Conservation (phyloP, 805 yeast species). For the Myxozyma mucilagina region DNA sequence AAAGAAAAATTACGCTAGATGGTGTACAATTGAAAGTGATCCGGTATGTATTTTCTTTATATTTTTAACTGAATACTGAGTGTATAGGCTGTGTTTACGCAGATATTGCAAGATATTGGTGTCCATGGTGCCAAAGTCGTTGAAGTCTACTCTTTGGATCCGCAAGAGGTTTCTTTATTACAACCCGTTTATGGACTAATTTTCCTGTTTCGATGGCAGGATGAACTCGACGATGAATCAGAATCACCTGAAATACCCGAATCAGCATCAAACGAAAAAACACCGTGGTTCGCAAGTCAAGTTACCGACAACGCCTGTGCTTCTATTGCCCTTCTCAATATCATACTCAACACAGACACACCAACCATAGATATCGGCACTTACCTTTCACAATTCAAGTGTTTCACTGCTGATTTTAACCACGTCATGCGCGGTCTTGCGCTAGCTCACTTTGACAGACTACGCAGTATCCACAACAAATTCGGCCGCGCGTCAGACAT, state of each 20-base stretch:
- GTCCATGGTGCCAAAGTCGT: slow-evolving; percentile 17
- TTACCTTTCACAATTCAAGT: slow-evolving; percentile 6
- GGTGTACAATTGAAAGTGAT: slow-evolving; percentile 29
- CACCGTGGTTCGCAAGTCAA: slow-evolving; percentile 29
- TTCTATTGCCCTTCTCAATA: slow-evolving; percentile 24
- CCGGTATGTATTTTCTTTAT: slow-evolving; percentile 12
- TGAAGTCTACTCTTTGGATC: slow-evolving; percentile 24
- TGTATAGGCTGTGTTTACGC: slow-evolving; percentile 14
- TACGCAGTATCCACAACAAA: slow-evolving; percentile 20
- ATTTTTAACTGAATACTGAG: background rate
- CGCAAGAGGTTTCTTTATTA: background rate
- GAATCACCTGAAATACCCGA: background rate
- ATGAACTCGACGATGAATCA: background rate
- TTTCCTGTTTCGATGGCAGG: slow-evolving; percentile 24
- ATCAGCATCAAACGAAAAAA: background rate
- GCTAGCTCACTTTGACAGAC: slow-evolving; percentile 14
- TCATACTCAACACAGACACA: slow-evolving; percentile 9
- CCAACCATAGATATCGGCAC: slow-evolving; percentile 8
- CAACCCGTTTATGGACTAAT: slow-evolving; percentile 15
- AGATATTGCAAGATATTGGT: slow-evolving; percentile 17
- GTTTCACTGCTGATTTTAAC: slow-evolving; percentile 15
- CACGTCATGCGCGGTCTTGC: slow-evolving; percentile 26
- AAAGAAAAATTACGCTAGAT: slow-evolving; percentile 8
- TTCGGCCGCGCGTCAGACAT: slow-evolving; percentile 20
- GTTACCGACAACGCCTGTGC: slow-evolving; percentile 26